phyloP scores from a whole-genome alignment of 495 filamentous ascomycete genomes.

The Mytilinidion resinicola region DNA sequence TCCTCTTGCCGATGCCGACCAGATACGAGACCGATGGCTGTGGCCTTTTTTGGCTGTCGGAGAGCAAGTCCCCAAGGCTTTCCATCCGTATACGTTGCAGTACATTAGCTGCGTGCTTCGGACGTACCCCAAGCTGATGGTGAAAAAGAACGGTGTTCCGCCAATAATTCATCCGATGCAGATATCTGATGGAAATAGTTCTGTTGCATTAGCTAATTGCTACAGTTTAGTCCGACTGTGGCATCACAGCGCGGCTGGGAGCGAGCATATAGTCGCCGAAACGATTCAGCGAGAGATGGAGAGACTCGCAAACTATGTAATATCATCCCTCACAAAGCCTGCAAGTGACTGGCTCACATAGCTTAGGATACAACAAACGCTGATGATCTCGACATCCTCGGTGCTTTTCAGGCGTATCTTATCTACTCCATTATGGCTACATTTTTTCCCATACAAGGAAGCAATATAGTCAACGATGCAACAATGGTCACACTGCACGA shows the following conservation, averaged over 20 bases:
- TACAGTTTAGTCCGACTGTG: not conserved
- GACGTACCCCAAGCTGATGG: not conserved
- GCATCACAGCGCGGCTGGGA: not conserved
- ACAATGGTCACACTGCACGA: slow-evolving; percentile 12
- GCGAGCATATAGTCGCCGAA: not conserved
- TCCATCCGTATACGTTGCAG: not conserved
- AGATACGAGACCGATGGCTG: not conserved
- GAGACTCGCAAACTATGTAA: not conserved
- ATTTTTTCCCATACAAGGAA: slow-evolving; percentile 32
- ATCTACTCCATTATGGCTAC: slow-evolving; percentile 43
- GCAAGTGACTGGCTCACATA: too few species aligned
- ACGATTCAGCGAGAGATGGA: not conserved
- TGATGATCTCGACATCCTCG: slow-evolving; percentile 32
- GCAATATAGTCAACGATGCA: slow-evolving; percentile 26
- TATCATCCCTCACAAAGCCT: not conserved
- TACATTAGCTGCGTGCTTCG: not conserved
- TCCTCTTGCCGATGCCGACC: not conserved
- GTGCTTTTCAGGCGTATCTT: slow-evolving; percentile 46
- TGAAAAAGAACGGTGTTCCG: not conserved
- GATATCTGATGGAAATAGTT: not conserved
- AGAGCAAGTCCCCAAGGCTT: not conserved
- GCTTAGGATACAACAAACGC: not conserved
- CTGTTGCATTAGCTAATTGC: not conserved
- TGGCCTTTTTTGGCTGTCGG: not conserved
- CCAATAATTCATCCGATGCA: not conserved